These are phyloP conservation scores for Russula virescens DNA, from an alignment of 768 basidiomycete species.

Conservation along the genomic window DNA sequence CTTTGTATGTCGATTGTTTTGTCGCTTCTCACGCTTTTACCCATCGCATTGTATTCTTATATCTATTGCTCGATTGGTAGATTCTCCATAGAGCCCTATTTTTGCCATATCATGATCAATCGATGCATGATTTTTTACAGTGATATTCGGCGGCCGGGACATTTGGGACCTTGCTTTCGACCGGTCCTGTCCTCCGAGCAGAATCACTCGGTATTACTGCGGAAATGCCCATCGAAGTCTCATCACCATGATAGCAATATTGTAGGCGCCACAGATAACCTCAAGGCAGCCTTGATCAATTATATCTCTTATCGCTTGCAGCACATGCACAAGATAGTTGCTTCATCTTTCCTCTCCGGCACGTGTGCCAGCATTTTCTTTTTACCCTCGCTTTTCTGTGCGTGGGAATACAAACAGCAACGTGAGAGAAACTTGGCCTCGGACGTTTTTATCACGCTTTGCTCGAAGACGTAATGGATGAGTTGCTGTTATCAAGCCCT, in stretches of 20 bases:
- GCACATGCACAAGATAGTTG: no score
- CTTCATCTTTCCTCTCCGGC: no score
- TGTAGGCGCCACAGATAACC: neutral
- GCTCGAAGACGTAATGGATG: no score
- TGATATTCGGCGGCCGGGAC: no score
- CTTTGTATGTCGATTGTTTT: slow-evolving; percentile 5
- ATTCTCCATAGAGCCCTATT: slow-evolving; percentile 8
- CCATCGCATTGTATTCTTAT: slow-evolving; percentile 19
- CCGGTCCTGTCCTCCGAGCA: neutral
- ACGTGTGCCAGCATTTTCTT: no score
- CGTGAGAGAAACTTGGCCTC: no score
- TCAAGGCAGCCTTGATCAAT: no score
- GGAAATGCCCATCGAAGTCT: neutral
- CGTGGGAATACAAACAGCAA: no score
- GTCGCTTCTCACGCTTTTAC: slow-evolving; percentile 5
- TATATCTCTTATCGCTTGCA: no score
- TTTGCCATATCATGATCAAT: slow-evolving; percentile 3
- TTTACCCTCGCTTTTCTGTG: no score
- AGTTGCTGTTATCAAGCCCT: no score
- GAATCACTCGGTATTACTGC: neutral
- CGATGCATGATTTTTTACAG: neutral
- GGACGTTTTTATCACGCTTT: no score
- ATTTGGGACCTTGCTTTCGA: neutral
- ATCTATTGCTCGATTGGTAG: slow-evolving; percentile 21
- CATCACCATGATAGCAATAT: neutral